Base-by-base conservation (phyloP, 257 asterid species). In the Salvia miltiorrhiza region DNA sequence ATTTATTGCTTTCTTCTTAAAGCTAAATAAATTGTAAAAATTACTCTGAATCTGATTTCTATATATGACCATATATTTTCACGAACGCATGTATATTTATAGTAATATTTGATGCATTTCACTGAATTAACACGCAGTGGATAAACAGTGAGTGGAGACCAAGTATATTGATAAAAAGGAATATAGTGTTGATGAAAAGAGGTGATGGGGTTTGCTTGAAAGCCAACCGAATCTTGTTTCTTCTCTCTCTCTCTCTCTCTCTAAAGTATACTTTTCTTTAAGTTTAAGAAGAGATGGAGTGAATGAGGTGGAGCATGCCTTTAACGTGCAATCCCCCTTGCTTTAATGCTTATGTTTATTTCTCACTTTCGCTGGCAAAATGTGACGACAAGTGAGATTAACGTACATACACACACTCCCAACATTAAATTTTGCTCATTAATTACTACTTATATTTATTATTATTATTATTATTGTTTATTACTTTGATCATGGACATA, bases 291-390 rank as follows among this genome's bases (percentile, higher is more conserved):
- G 91, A 81, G 61, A 78, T 77, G 82, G 81, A 87, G 81, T 77
- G 82, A 76, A 78, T 81, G 90, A 84, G 90, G 84, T 84, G 90
- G 84, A 84, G 85, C 87, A 84, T 86, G 84, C 82, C 80, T 84
- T 84, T 81, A 79, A 82, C 92, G 85, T 87, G 92, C 90, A 77
- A 79, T 44, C 79, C 78, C 53, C 80, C 75, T 80, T 68, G 77
- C 86, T 86, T 84, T 81, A 79, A 75, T 79, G 77, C 76, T 71
- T 69, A 66, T 78, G 67, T 77, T 81, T 81, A 71, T 78, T 81
- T 81, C 69, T 77, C 79, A 82, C 81, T 79, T 79, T 78, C 75
- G 88, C 82, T 81, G 86, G 78, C 87, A 73, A 62, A 52, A 19
- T 61, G 14, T 32, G 23, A 33, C n/a, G 7, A 23, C 32, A 40